These are phyloP conservation scores for Naematelia aurantialba DNA, from an alignment of 768 basidiomycete species.

Conservation along the genomic window DNA sequence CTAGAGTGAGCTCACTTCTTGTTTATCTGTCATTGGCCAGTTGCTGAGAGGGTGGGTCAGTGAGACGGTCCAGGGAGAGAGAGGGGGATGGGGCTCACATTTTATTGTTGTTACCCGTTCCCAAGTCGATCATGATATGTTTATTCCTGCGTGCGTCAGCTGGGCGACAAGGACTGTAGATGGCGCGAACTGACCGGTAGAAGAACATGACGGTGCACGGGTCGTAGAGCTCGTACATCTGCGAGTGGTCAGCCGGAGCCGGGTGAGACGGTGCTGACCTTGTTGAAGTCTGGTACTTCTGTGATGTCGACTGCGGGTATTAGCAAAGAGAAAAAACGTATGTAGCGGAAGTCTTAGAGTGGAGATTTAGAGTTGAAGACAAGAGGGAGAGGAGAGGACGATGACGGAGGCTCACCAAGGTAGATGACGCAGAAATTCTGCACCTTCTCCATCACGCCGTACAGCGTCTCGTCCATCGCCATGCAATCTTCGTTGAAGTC, in stretches of 20 bases:
- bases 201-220: slow-evolving; percentile 97
- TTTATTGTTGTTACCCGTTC: slow-evolving; percentile 99
- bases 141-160: slow-evolving; percentile 65
- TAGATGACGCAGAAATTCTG: slow-evolving; percentile 99
- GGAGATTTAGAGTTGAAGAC: background rate
- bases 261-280: slow-evolving; percentile 57
- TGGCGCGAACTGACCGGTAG: slow-evolving; percentile 65
- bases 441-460: slow-evolving; percentile 87
- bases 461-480: slow-evolving; percentile 98
- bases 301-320: slow-evolving; percentile 81
- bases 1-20: slow-evolving; percentile 63
- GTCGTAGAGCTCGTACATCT: slow-evolving; percentile 99
- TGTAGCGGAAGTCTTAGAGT: slow-evolving; percentile 4
- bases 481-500: slow-evolving; percentile 93
- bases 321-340: slow-evolving; percentile 1
- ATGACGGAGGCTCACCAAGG: slow-evolving; percentile 51
- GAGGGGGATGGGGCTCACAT: slow-evolving; percentile 60
- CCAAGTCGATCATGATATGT: slow-evolving; percentile 99
- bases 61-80: background rate
- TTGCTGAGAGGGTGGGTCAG: slow-evolving; percentile 59
- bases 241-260: slow-evolving; percentile 3
- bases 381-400: background rate
- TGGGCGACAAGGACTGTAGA: background rate
- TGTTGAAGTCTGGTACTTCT: slow-evolving; percentile 96
- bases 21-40: slow-evolving; percentile 98